Evolutionary conservation across 2,329 filamentous ascomycete genomes (phyloP).

Genomic region (Ilyonectria destructans): DNA sequence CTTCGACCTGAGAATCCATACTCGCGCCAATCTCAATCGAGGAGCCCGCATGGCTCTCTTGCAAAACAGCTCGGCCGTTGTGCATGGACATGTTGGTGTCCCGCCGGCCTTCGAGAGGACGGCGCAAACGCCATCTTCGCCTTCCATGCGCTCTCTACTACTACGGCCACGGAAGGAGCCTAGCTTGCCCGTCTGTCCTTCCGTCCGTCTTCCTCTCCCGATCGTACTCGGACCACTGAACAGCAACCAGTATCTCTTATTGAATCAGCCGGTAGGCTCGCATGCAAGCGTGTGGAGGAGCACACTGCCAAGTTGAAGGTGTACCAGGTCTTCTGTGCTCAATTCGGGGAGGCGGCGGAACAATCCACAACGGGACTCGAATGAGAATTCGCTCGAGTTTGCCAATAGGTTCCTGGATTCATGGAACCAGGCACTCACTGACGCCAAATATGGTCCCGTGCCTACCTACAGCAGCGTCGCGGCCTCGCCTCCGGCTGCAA

Average conservation of each 20-base stretch:
- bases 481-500: conserved; percentile 9
- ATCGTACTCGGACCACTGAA: too few relatives aligned
- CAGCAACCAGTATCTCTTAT: too few relatives aligned
- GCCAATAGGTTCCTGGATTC: conserved; percentile 25
- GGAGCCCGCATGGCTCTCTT: neutral
- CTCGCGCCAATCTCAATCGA: too few relatives aligned
- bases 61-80: neutral
- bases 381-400: neutral
- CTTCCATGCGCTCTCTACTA: neutral
- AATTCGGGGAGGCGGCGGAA: conserved; percentile 29
- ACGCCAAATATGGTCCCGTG: conserved; percentile 5
- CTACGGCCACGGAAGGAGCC: too few relatives aligned
- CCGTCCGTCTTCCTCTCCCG: too few relatives aligned
- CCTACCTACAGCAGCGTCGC: conserved; percentile 10
- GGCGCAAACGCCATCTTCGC: neutral
- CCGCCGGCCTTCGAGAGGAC: conserved; percentile 7
- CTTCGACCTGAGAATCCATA: too few relatives aligned
- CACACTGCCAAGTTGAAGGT: conserved; percentile 34
- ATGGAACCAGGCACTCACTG: conserved; percentile 30
- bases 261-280: conserved; percentile 1
- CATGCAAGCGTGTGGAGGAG: conserved; percentile 13
- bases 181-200: too few relatives aligned
- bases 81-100: conserved; percentile 10
- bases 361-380: conserved; percentile 23
- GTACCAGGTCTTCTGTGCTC: conserved; percentile 30